Evolutionary conservation across 345 rosid species (phyloP), one percentile per base, ranked within the genome.

Genomic region (Bruguiera sexangula): DNA sequence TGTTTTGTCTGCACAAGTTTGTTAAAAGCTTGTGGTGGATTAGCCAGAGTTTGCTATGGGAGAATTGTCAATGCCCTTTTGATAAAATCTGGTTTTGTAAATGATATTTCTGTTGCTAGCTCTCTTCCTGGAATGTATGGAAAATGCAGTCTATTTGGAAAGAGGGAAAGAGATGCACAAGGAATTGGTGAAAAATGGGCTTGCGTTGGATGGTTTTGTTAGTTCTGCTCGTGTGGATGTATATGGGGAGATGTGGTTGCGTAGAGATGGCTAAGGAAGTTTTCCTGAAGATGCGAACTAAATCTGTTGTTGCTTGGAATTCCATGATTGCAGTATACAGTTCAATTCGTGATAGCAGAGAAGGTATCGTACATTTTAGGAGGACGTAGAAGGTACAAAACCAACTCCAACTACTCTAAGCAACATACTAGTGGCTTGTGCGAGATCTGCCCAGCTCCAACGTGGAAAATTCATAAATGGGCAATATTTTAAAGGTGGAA

Each of bases 191-290:
- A 66, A 34, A 70, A 74, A 69, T 5, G 71, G 85, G 78, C 39
- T 81, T 54, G 69, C 63, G 57, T 69, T 69, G 31, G 95, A 87
- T 75, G 73, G 78, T 76, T 86, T 76, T 73, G 80, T 89, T 30
- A 73, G 76, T 69, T 80, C 96, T 64, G 91, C 91, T n/a, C 89
- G 86, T 22, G 85, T 87, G 24, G 90, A 85, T 64, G 77, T 91
- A 89, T 83, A 89, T 66, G 89, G 85, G 48, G 85, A 80, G 8
- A 74, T 89, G 91, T 68, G 85, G 82, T 62, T 80, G 81, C 70
- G 62, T 37, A 73, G 87, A 85, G 76, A 77, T 70, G 76, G 93
- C 91, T 57, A 73, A 58, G 66, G 85, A 69, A 62, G 77, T 85
- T 75, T 91, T 89, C 4, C 83, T 82, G 65, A 73, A 71, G 59